Evolutionary conservation across 768 basidiomycete species (phyloP), one percentile per base, ranked within the genome.

Genomic region (Suillus subalutaceus): DNA sequence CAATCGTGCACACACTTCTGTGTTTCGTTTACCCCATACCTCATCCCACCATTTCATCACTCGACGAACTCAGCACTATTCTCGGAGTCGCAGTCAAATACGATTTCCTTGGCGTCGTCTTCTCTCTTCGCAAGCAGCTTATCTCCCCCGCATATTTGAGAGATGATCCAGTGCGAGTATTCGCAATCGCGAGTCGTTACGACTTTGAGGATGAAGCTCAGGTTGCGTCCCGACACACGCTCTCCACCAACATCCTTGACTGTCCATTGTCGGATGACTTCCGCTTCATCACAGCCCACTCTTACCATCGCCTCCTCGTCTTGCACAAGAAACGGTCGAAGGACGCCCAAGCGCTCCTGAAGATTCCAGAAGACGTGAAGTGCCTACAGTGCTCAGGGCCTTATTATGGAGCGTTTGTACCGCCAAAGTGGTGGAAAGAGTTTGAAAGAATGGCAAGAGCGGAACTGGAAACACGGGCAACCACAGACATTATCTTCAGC

Each of bases 341-440:
- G 8, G 82, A 83, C 2, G 87, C 88, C 2, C 75, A 80, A 38
- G 79, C 78, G 15, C 74, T 88, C 48, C 73, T 91, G 9, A 76
- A 79, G 65, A 72, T 79, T 23, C 78, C 84, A 0, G 79, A 82
- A 4, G 80, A 84, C 41, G 71, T 89, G 68, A 86, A 86, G 74
- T 92, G 91, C 75, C 84, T 87, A 78, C 85, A 88, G 67, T 92
- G 90, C 70, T 91, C 89, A 48, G 86, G 86, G 74, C 72, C 77
- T 16, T 75, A 73, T 64, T 80, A 79, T 75, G 77, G 81, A 2
- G 77, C 81, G 60, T 79, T 85, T 65, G 78, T 79, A 6, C 80
- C 82, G 6, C 91, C 91, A 26, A 84, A 83, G 74, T 92, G 90
- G 91, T 92, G 90, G 90, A 72, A 73, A 26, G 85, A 85, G 67